A percentile compares a stretch with the other conserved stretches of the same genome.
phyloP scores from a whole-genome alignment of 805 yeast species.

The Spathaspora hagerdaliae region DNA sequence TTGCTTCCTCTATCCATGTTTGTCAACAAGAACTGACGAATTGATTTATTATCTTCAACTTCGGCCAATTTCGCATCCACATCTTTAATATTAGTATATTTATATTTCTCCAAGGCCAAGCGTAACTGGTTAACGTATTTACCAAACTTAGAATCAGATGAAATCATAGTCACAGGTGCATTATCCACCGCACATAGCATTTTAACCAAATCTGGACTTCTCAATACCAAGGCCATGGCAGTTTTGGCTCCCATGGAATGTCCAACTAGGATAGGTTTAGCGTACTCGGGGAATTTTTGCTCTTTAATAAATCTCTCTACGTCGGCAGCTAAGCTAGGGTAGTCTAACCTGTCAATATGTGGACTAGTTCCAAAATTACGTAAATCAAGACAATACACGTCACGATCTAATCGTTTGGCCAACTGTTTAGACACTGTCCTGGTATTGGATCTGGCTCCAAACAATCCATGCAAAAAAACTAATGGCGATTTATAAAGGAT shows the following conservation, averaged over 20 bases:
- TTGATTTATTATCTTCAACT: constrained; percentile 55
- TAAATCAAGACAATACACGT: constrained; percentile 69
- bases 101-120: constrained; percentile 47
- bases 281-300: constrained; percentile 14
- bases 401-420: constrained; percentile 44
- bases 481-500: constrained; percentile 50
- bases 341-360: constrained; percentile 65
- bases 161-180: constrained; percentile 69
- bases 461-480: constrained; percentile 80
- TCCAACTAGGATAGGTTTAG: constrained; percentile 63
- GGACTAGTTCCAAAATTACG: constrained; percentile 95
- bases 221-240: constrained; percentile 80
- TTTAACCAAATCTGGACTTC: constrained; percentile 58
- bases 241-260: constrained; percentile 95
- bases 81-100: constrained; percentile 52
- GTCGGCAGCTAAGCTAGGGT: constrained; percentile 79
- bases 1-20: constrained; percentile 50
- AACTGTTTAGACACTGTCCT: constrained; percentile 69
- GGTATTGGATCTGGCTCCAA: constrained; percentile 81
- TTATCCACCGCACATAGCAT: constrained; percentile 80
- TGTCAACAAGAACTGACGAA: constrained; percentile 76
- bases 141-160: constrained; percentile 53
- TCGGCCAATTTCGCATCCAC: constrained; percentile 61
- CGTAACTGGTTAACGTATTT: constrained; percentile 62
- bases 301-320: constrained; percentile 65